These are phyloP conservation scores for Fusarium verticillioides DNA, from an alignment of 2,329 filamentous ascomycete species.

Conservation along the genomic window DNA sequence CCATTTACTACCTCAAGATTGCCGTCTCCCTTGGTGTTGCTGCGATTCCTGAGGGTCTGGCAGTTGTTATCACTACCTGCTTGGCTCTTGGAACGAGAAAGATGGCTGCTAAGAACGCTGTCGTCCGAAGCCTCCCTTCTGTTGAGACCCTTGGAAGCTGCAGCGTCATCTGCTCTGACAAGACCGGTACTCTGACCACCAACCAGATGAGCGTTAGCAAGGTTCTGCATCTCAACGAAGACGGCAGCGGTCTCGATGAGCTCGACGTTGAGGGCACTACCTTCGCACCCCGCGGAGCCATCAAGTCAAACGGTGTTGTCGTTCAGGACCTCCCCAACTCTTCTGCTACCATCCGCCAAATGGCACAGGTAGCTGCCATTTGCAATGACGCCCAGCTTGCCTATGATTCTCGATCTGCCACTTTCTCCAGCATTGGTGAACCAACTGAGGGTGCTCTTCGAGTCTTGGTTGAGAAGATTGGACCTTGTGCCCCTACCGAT, in stretches of 20 bases:
- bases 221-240: slow-evolving; percentile 82
- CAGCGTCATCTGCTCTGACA: slow-evolving; percentile 99
- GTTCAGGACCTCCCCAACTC: slow-evolving; percentile 74
- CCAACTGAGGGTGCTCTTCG: slow-evolving; percentile 94
- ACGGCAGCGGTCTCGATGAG: slow-evolving; percentile 81
- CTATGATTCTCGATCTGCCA: slow-evolving; percentile 79
- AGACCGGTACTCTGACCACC: slow-evolving; percentile 96
- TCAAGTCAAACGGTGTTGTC: slow-evolving; percentile 75
- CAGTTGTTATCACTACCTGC: slow-evolving; percentile 99
- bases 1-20: slow-evolving; percentile 99
- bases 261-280: slow-evolving; percentile 92
- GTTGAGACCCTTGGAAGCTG: slow-evolving; percentile 98
- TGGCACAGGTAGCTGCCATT: slow-evolving; percentile 76
- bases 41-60: slow-evolving; percentile 95
- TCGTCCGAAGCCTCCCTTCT: slow-evolving; percentile 94
- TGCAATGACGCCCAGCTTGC: slow-evolving; percentile 91
- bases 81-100: slow-evolving; percentile 95
- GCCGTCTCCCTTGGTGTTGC: slow-evolving; percentile 97
- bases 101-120: slow-evolving; percentile 98
- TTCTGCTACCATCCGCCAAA: slow-evolving; percentile 82
- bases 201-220: slow-evolving; percentile 99
- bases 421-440: slow-evolving; percentile 88
- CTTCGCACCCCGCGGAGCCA: slow-evolving; percentile 83
- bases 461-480: slow-evolving; percentile 93
- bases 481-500: slow-evolving; percentile 74